phyloP scores from a whole-genome alignment of 2,329 filamentous ascomycete genomes.

The Alternaria sp. region DNA sequence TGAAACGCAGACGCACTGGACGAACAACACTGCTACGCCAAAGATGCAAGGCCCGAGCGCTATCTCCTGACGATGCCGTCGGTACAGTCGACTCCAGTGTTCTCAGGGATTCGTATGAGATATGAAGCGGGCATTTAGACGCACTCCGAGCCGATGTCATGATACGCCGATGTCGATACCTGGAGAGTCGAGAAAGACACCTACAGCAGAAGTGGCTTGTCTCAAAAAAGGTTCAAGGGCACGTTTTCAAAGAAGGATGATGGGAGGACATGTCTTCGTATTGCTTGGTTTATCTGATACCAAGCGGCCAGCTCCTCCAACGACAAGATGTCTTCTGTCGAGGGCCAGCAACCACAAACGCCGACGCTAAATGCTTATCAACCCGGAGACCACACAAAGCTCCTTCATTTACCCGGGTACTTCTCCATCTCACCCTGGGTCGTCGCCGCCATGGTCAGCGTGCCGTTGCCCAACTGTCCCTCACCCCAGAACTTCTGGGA shows the following conservation, averaged over 20 bases:
- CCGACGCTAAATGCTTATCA: not conserved
- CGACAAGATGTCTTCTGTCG: not conserved
- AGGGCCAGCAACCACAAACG: not conserved
- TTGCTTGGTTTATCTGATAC: not conserved
- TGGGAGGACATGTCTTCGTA: not conserved
- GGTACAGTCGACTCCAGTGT: not conserved
- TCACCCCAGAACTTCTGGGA: not conserved
- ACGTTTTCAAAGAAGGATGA: not conserved
- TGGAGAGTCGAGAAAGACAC: not conserved
- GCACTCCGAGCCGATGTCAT: too few relatives aligned
- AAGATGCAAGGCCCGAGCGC: not conserved
- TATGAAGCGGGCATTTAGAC: too few relatives aligned
- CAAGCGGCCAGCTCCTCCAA: not conserved
- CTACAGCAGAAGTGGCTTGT: not conserved
- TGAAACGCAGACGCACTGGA: not conserved
- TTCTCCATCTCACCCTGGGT: not conserved
- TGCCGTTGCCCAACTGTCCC: not conserved
- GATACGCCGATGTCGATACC: not conserved
- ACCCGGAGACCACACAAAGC: not conserved
- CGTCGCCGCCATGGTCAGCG: not conserved
- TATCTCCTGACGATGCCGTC: not conserved
- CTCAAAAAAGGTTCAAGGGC: not conserved
- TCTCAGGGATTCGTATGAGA: not conserved
- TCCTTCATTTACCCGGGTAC: too few relatives aligned
- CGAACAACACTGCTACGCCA: not conserved